Evolutionary conservation across 495 filamentous ascomycete genomes (phyloP), one percentile per base, ranked within the genome.

Genomic region (Paragyromitra xinjiangensis): DNA sequence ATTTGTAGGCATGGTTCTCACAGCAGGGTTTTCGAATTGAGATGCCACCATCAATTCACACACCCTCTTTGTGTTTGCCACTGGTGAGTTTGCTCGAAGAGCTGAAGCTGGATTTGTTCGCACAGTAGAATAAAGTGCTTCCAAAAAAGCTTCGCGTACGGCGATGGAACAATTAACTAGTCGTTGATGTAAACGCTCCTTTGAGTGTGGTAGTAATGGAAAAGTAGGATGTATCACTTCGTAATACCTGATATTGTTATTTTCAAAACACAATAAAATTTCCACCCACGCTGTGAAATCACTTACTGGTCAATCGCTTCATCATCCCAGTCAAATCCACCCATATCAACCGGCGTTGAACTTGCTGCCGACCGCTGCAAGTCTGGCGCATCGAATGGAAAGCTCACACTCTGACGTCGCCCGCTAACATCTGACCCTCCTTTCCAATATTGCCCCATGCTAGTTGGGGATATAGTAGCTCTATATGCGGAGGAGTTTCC

Each of bases 91-190:
- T 79, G 83, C 77, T 82, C 82, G 71, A 84, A 78, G 74, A 82
- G 82, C 62, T 82, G 85, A 64, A 63, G 85, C 83, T 83, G 87
- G 82, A 83, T 86, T 86, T 61, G 90, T 87, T 82, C 88, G 85
- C 82, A 92, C 82, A 79, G 87, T 80, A 83, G 86, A 83, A 84
- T 91, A 89, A 5, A 96, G 84, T 4, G 92, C 91, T 70, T 90
- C 88, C 29, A 90, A 84, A 79, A 95, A 94, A 0, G 91, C 92
- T 59, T 92, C 90, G 65, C 92, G 89, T 5, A 93, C 84, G 12
- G 86, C 83, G 7, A 85, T 78, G 5, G 89, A 88, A 79, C 90
- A 90, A 64, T 88, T 87, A 9, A 87, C 86, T 22, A 95, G 83
- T 51, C 90, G 85, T 12, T 87, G 87, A 53, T 89, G 85, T 3